Evolutionary conservation across 768 basidiomycete species (phyloP), one percentile per base, ranked within the genome.

Genomic region (Agaricus blazei): DNA sequence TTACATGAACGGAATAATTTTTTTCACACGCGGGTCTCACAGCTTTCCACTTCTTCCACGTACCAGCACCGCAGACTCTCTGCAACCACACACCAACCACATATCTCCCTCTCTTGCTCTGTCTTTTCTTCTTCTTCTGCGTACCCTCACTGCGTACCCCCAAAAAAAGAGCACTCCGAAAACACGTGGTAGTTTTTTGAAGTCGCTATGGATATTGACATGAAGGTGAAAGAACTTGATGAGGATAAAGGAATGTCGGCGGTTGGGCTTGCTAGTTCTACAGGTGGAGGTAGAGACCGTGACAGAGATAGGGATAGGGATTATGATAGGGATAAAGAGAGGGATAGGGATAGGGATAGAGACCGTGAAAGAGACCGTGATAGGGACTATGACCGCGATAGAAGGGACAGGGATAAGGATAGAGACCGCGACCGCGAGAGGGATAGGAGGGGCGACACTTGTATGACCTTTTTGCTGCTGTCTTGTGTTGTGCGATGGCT

Each of bases 171-270:
- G 19, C 19, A 19, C 19, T 19, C 19, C 19, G 19, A 19, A 19
- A 19, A 19, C 19, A 19, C 19, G 19, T 19, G 19, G 19, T 19
- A 19, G 19, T 34, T 34, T 11, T 34, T 34, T 34, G 34, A 11
- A n/a, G 38, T 8, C 19, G 31, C 23, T 3, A 90, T 90, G 88
- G 88, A 90, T 67, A 79, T 90, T 60, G 88, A 90, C 63, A 89
- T 89, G 86, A 86, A 87, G 70, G 75, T 69, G 65, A 90, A 89
- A 68, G 87, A 89, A 54, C 85, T 89, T 59, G 70, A 75, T 7
- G 86, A 87, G 44, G 86, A 87, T 57, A 87, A 87, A 70, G 72
- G 65, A 19, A 71, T 70, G 57, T 63, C 70, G 28, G 69, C 67
- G 43, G 72, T 62, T 41, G 67, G 69, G 46, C 76, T 78, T 59